These are phyloP conservation scores for Trichoderma sp. DNA, from an alignment of 2,329 filamentous ascomycete species.

Conservation along the genomic window DNA sequence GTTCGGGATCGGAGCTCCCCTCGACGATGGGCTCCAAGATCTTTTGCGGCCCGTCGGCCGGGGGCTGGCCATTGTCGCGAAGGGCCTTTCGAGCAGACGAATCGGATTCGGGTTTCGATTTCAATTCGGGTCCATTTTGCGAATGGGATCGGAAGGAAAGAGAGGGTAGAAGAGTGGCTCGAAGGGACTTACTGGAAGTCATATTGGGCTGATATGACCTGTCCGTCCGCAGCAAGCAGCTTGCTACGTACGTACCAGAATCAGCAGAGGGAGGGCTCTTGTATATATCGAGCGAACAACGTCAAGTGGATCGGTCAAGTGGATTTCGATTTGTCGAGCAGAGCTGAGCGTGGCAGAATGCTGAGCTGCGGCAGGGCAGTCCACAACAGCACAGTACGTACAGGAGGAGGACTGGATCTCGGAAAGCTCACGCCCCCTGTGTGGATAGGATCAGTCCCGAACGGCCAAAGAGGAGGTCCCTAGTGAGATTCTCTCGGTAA, in stretches of 20 bases:
- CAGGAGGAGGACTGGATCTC: neutral
- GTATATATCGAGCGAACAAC: constrained; percentile 13
- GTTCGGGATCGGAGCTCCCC: constrained; percentile 21
- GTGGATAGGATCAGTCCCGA: neutral
- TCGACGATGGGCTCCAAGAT: neutral
- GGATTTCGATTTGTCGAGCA: neutral
- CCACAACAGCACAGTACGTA: neutral
- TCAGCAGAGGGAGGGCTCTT: constrained; percentile 18
- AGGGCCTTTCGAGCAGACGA: constrained; percentile 24
- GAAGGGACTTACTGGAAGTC: constrained; percentile 47
- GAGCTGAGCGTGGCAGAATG: neutral
- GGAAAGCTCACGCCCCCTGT: constrained; percentile 6
- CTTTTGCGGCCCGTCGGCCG: constrained; percentile 13
- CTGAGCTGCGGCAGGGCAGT: neutral
- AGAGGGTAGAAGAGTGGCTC: constrained; percentile 38
- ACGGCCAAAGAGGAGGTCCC: neutral
- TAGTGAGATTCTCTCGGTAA: constrained; percentile 4
- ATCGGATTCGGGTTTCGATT: constrained; percentile 20
- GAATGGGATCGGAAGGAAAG: constrained; percentile 34
- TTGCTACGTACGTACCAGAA: constrained; percentile 31
- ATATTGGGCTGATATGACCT: constrained; percentile 38
- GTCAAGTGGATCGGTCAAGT: constrained; percentile 11
- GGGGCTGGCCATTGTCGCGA: constrained; percentile 23
- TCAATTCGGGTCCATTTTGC: constrained; percentile 27
- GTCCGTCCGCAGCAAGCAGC: constrained; percentile 27